phyloP scores from a whole-genome alignment of 306 rosid genomes.

The Sechiopsis laciniata region DNA sequence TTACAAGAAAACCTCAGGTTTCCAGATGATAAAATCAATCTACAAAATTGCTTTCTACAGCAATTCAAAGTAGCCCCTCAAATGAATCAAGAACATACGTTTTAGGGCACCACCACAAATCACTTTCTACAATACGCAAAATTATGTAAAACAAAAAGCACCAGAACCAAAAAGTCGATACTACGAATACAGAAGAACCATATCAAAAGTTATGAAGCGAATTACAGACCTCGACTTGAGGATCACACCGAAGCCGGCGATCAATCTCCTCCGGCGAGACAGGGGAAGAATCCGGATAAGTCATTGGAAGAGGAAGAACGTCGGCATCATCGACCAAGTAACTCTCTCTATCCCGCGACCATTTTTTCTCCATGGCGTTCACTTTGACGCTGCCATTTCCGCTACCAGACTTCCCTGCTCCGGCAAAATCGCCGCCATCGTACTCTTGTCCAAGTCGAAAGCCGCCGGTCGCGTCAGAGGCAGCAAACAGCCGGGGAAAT shows the following conservation, averaged over 20 bases:
- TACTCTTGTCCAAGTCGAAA: constrained; percentile 35
- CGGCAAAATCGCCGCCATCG: constrained; percentile 32
- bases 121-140: neutral
- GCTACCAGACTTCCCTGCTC: constrained; percentile 30
- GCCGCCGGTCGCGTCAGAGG: constrained; percentile 38
- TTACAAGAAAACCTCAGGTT: neutral
- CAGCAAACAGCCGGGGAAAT: constrained; percentile 40
- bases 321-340: constrained; percentile 59
- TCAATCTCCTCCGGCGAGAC: constrained; percentile 64
- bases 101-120: neutral
- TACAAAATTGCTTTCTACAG: neutral
- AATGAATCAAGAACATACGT: neutral
- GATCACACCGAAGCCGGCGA: constrained; percentile 69
- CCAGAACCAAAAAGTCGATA: neutral
- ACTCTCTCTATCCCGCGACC: constrained; percentile 70
- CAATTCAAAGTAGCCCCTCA: neutral
- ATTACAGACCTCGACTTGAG: constrained; percentile 46
- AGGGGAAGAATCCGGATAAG: constrained; percentile 66
- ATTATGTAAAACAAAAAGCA: neutral
- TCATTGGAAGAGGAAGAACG: constrained; percentile 86
- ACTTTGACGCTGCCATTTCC: constrained; percentile 40
- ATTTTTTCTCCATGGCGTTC: constrained; percentile 65
- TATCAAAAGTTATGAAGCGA: neutral
- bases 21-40: neutral
- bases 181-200: neutral